Evolutionary conservation across 768 basidiomycete species (phyloP).

Genomic region (Psilocybe cubensis): DNA sequence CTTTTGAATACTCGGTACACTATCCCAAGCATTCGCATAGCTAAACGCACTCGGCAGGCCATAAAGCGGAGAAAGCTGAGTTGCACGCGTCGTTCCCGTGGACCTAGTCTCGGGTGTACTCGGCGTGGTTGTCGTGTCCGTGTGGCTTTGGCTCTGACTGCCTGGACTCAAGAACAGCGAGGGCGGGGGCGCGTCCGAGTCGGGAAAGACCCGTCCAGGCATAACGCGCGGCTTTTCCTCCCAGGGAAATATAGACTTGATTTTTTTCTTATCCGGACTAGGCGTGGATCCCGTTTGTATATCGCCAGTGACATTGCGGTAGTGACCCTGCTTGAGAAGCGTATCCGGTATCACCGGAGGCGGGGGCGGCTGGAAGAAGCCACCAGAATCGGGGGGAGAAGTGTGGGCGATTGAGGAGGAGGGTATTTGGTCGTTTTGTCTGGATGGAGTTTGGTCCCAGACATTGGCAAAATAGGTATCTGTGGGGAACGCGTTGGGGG

Average conservation of each 20-base stretch:
- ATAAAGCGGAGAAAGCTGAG: constrained; percentile 43
- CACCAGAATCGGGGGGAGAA: constrained; percentile 44
- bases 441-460: constrained; percentile 73
- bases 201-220: constrained; percentile 77
- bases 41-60: constrained; percentile 62
- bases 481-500: constrained; percentile 63
- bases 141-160: constrained; percentile 37
- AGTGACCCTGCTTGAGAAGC: constrained; percentile 73
- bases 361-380: constrained; percentile 66
- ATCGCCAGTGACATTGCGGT: constrained; percentile 65
- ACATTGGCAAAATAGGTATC: constrained; percentile 82
- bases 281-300: constrained; percentile 42
- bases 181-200: constrained; percentile 58
- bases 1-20: constrained; percentile 74
- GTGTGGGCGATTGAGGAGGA: too few relatives aligned
- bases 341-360: constrained; percentile 66
- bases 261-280: constrained; percentile 71
- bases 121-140: constrained; percentile 36
- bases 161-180: constrained; percentile 42
- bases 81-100: constrained; percentile 21
- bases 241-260: constrained; percentile 94
- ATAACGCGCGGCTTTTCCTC: constrained; percentile 72
- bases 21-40: constrained; percentile 88
- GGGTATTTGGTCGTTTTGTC: constrained; percentile 41
- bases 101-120: constrained; percentile 39